Percentiles rank a stretch among this genome's conserved stretches.
Conservation (phyloP, 352 stramenopile genomes). For the Saprolegnia diclina region DNA sequence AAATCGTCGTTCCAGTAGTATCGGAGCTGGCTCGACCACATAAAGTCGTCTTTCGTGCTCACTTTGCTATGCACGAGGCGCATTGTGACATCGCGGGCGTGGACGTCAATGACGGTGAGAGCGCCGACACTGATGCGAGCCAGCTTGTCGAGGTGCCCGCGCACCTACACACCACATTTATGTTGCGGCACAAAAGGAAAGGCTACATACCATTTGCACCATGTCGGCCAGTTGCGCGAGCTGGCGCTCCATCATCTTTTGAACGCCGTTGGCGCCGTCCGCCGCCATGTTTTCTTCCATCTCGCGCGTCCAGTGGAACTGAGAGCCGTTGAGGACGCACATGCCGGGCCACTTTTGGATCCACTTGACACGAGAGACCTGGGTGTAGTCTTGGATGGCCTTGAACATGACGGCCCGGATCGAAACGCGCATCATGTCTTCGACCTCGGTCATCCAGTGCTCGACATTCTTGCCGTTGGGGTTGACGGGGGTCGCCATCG, state of each 20-base stretch:
- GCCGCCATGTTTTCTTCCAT: constrained; percentile 84
- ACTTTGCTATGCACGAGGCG: constrained; percentile 88
- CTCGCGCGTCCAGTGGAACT: constrained; percentile 92
- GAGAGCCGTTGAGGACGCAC: constrained; percentile 87
- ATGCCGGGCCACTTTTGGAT: constrained; percentile 90
- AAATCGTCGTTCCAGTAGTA: constrained; percentile 94
- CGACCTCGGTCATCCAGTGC: constrained; percentile 91
- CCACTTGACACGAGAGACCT: constrained; percentile 80
- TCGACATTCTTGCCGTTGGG: constrained; percentile 90
- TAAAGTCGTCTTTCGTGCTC: constrained; percentile 79
- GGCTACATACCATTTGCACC: constrained; percentile 24
- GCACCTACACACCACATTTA: constrained; percentile 63
- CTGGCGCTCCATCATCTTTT: constrained; percentile 73
- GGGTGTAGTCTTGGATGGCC: constrained; percentile 84
- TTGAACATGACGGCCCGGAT: constrained; percentile 84
- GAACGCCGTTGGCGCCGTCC: constrained; percentile 64
- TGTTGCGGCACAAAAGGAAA: neutral
- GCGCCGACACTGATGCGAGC: constrained; percentile 85
- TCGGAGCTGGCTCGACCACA: constrained; percentile 80
- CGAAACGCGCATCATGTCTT: constrained; percentile 90
- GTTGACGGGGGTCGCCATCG: constrained; percentile 73
- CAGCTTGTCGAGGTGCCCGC: constrained; percentile 85
- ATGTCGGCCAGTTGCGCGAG: constrained; percentile 90
- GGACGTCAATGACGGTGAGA: constrained; percentile 94
- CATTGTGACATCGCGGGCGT: constrained; percentile 91